Conservation (phyloP, 2,329 filamentous ascomycete species). For the Penicillium sp. region DNA sequence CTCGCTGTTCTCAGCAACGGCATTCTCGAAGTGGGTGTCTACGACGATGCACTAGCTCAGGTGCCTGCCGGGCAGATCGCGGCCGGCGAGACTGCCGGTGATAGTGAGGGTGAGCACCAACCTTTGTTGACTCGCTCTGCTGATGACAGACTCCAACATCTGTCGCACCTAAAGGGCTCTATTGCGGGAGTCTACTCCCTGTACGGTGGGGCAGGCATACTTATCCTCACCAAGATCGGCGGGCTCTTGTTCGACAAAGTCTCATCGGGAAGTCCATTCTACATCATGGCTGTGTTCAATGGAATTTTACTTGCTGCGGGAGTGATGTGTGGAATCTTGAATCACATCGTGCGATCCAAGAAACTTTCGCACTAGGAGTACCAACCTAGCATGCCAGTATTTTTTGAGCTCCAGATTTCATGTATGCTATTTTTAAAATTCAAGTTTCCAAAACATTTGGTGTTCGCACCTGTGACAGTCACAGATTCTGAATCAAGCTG, state of each 20-base stretch:
- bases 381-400: background rate
- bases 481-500: no score
- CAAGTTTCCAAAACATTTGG: no score
- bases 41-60: slow-evolving; percentile 13
- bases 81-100: slow-evolving; percentile 3
- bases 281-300: slow-evolving; percentile 90
- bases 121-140: slow-evolving; percentile 24
- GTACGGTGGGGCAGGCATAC: slow-evolving; percentile 80
- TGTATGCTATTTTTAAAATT: background rate
- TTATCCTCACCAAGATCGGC: slow-evolving; percentile 85
- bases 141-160: slow-evolving; percentile 25
- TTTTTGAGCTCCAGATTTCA: no score
- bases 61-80: slow-evolving; percentile 10
- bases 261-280: slow-evolving; percentile 76
- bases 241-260: slow-evolving; percentile 76
- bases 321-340: slow-evolving; percentile 24
- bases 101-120: slow-evolving; percentile 22
- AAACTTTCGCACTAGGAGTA: background rate
- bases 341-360: slow-evolving; percentile 15
- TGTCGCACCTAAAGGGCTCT: slow-evolving; percentile 73
- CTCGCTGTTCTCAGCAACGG: slow-evolving; percentile 80
- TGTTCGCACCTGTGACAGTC: no score
- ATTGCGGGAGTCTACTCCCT: slow-evolving; percentile 93
- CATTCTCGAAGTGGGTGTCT: slow-evolving; percentile 51
- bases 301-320: slow-evolving; percentile 53